Conservation (phyloP, 129 eudicot genomes). For the Helianthus tuberosus region DNA sequence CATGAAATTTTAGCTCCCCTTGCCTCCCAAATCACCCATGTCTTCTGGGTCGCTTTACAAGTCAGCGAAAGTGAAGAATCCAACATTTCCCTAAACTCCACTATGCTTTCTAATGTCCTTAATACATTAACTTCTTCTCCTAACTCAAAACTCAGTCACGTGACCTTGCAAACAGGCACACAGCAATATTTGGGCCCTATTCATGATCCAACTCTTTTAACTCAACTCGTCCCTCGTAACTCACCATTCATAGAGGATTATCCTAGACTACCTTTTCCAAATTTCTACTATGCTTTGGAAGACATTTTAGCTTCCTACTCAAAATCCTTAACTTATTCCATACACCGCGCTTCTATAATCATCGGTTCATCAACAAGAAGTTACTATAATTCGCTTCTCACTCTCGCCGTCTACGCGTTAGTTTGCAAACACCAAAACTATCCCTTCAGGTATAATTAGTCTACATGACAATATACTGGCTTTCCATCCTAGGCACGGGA, state of each 20-base stretch:
- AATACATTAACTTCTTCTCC: neutral
- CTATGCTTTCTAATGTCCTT: neutral
- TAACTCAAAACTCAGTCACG: neutral
- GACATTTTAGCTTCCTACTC: neutral
- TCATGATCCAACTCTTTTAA: neutral
- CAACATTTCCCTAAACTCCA: constrained; percentile 10
- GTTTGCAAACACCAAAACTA: constrained; percentile 6
- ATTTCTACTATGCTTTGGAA: neutral
- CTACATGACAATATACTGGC: too few species aligned
- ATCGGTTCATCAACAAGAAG: constrained; percentile 6
- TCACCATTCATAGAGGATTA: constrained; percentile 1
- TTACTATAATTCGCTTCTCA: neutral
- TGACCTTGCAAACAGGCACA: constrained; percentile 9
- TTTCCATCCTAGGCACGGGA: too few species aligned
- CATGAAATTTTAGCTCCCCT: neutral
- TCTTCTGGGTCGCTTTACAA: neutral
- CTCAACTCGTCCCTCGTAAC: constrained; percentile 1
- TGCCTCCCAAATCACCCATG: neutral
- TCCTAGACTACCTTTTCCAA: neutral
- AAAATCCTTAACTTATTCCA: neutral
- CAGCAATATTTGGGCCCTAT: constrained; percentile 3
- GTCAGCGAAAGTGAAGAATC: constrained; percentile 1
- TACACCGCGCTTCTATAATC: constrained; percentile 1
- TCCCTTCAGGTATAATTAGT: neutral
- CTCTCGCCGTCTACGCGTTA: neutral